These are phyloP conservation scores for Diaporthe citrichinensis DNA, from an alignment of 2,329 filamentous ascomycete genomes.

Conservation along the genomic window DNA sequence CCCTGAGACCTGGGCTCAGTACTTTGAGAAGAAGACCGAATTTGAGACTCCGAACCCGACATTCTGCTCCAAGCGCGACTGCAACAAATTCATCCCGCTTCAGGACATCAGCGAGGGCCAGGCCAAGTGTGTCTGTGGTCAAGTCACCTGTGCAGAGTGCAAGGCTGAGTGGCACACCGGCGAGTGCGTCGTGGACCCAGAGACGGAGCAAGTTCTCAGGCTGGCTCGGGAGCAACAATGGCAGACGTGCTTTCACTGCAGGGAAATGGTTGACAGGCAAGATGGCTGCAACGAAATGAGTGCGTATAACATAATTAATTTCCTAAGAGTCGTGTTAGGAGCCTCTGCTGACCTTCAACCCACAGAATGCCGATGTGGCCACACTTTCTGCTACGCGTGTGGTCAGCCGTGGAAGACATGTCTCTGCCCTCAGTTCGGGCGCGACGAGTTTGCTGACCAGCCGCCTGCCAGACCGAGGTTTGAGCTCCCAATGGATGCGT, in stretches of 20 bases:
- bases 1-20: conserved; percentile 51
- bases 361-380: not conserved
- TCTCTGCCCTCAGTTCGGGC: not conserved
- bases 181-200: conserved; percentile 62
- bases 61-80: conserved; percentile 63
- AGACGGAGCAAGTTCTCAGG: conserved; percentile 55
- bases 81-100: conserved; percentile 62
- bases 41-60: conserved; percentile 61
- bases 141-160: conserved; percentile 64
- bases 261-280: conserved; percentile 62
- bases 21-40: conserved; percentile 62
- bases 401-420: not conserved
- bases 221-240: conserved; percentile 61
- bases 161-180: conserved; percentile 60
- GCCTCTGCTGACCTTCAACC: not conserved
- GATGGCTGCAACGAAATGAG: conserved; percentile 71
- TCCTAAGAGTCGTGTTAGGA: not conserved
- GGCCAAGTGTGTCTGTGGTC: conserved; percentile 60
- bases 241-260: conserved; percentile 65
- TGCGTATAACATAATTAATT: conserved; percentile 47
- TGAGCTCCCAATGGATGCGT: too few relatives aligned
- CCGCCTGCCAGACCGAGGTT: too few relatives aligned
- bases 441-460: accelerated
- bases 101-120: conserved; percentile 49
- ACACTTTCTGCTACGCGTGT: conserved; percentile 1